Evolutionary conservation across 1,139 yeast species (phyloP).

Genomic region (Torulaspora globosa): DNA sequence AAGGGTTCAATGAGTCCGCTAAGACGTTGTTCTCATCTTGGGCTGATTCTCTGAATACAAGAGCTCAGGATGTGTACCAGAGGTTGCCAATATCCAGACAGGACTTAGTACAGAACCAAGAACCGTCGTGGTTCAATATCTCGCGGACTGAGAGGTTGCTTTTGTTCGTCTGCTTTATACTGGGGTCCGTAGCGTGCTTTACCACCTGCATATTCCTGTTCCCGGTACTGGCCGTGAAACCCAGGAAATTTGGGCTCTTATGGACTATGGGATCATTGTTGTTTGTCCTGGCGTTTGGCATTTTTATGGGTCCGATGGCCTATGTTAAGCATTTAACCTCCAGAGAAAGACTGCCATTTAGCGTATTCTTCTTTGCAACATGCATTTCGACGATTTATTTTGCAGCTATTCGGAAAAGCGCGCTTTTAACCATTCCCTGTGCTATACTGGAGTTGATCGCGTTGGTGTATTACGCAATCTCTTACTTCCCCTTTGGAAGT

Average conservation of each 20-base stretch:
- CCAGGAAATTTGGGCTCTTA: conserved; percentile 81
- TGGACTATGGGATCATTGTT: conserved; percentile 92
- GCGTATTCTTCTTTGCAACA: conserved; percentile 71
- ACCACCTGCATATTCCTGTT: conserved; percentile 74
- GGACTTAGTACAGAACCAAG: conserved; percentile 47
- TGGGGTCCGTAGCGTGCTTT: conserved; percentile 76
- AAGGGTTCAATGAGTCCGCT: conserved; percentile 36
- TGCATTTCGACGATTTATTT: conserved; percentile 63
- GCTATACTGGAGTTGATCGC: conserved; percentile 78
- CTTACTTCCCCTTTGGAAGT: conserved; percentile 95
- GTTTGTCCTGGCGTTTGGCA: conserved; percentile 85
- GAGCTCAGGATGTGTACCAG: conserved; percentile 46
- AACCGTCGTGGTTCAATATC: conserved; percentile 56
- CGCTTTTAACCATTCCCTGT: conserved; percentile 70
- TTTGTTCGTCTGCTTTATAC: conserved; percentile 71
- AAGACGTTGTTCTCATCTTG: conserved; percentile 39
- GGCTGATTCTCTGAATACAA: conserved; percentile 41
- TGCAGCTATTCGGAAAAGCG: conserved; percentile 56
- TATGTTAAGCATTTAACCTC: conserved; percentile 73
- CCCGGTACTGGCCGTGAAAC: conserved; percentile 86
- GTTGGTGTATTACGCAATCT: conserved; percentile 79
- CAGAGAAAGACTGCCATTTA: conserved; percentile 71
- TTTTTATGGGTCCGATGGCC: conserved; percentile 84
- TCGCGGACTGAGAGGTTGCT: conserved; percentile 76
- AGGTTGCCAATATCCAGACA: conserved; percentile 52